phyloP scores from a whole-genome alignment of 164 flowering plant genomes.

The Sedum album region DNA sequence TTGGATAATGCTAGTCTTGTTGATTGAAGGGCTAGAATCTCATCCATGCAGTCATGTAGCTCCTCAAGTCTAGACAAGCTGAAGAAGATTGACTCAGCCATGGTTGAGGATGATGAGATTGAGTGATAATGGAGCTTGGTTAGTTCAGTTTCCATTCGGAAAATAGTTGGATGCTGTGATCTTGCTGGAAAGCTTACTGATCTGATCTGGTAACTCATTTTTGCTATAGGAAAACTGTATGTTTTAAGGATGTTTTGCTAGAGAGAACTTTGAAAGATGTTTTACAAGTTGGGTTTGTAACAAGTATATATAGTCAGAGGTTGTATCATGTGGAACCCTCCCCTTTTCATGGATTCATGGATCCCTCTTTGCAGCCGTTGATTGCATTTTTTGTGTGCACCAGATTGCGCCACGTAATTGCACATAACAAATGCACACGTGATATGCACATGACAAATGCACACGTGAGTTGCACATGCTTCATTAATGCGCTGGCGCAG shows the following conservation, averaged over 20 bases:
- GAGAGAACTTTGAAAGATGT: not conserved
- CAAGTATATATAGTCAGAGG: not conserved
- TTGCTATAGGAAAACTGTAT: not conserved
- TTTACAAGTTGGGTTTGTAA: not conserved
- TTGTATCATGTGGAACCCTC: too few relatives aligned
- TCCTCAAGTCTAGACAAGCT: conserved; percentile 1
- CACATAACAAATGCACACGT: too few relatives aligned
- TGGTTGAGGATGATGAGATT: not conserved
- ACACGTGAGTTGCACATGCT: too few relatives aligned
- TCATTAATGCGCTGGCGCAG: too few relatives aligned
- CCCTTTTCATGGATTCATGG: too few relatives aligned
- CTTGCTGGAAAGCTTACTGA: conserved; percentile 3
- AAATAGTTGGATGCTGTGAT: not conserved
- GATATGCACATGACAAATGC: too few relatives aligned
- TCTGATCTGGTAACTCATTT: conserved; percentile 5
- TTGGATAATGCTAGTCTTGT: not conserved
- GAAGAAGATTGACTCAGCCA: not conserved
- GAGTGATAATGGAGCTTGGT: conserved; percentile 1
- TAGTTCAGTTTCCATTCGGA: not conserved
- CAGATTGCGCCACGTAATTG: too few relatives aligned
- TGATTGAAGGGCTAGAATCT: not conserved
- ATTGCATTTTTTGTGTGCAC: too few relatives aligned
- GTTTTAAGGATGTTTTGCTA: not conserved
- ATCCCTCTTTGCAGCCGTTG: too few relatives aligned
- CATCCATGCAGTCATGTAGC: not conserved